These are phyloP conservation scores for Tetradesmus lagerheimii DNA, from an alignment of 139 green algal genomes.

Conservation along the genomic window DNA sequence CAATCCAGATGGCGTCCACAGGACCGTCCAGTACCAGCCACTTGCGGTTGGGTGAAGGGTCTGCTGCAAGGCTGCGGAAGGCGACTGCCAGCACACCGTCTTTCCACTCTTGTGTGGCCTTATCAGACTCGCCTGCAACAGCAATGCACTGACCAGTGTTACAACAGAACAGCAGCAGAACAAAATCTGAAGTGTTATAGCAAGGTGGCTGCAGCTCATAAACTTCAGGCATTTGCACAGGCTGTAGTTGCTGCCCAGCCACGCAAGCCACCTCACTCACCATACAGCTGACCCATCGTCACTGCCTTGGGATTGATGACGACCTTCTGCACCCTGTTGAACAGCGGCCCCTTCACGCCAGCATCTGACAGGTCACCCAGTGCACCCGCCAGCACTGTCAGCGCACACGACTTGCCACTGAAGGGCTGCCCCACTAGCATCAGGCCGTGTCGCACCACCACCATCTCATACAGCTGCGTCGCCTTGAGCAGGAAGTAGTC, in stretches of 20 bases:
- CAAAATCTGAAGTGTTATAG: too few relatives aligned
- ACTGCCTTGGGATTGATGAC: constrained; percentile 87
- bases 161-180: too few relatives aligned
- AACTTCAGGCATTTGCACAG: background rate
- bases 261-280: constrained; percentile 60
- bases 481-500: constrained; percentile 83
- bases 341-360: constrained; percentile 68
- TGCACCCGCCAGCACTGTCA: constrained; percentile 69
- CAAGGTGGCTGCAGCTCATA: background rate
- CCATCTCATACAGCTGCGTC: constrained; percentile 92
- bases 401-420: constrained; percentile 58
- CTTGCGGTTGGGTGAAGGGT: constrained; percentile 70
- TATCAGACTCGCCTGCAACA: constrained; percentile 62
- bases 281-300: constrained; percentile 90
- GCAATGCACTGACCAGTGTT: too few relatives aligned
- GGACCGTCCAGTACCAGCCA: constrained; percentile 85
- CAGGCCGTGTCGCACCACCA: constrained; percentile 85
- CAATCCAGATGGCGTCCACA: constrained; percentile 89
- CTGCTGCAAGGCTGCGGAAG: constrained; percentile 71
- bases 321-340: constrained; percentile 69
- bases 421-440: constrained; percentile 86
- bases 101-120: constrained; percentile 84
- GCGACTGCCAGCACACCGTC: constrained; percentile 79
- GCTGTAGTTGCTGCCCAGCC: background rate
- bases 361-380: constrained; percentile 66